Evolutionary conservation across 2,329 filamentous ascomycete species (phyloP), one percentile per base, ranked within the genome.

Genomic region (Pyricularia sp.): DNA sequence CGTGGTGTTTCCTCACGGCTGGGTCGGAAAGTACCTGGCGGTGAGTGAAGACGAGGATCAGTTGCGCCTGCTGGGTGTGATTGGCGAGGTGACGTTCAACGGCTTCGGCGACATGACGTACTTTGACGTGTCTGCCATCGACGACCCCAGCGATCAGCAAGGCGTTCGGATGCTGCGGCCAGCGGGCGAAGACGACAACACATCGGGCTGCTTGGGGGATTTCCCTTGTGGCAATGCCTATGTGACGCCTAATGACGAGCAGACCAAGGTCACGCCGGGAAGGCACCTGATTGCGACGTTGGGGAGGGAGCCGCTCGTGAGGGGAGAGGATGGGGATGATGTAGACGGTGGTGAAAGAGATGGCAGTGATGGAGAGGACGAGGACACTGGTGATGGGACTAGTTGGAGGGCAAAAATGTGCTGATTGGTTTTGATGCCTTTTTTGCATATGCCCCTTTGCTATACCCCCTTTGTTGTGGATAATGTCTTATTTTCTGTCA

Each of bases 61-160:
- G 68, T 68, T 69, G 4, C 72, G 75, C 6, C 22, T 22, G 5
- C 10, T 24, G 53, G 76, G 77, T 66, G 79, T 75, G 73, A 71
- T 75, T 16, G 74, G 73, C 66, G 73, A 74, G 71, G 68, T 75
- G 60, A 68, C 71, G 69, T 74, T 72, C 71, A 72, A 78, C 67
- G 73, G 71, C 62, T 78, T 65, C 66, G 69, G 66, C 35, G 75
- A 70, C 49, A 53, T 69, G 22, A 78, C 73, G 68, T 80, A 70
- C 71, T 80, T 76, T 64, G 78, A 80, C 66, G 76, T 79, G 62
- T 80, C 77, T 13, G 78, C 78, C 69, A 78, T 80, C 64, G 75
- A 78, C 70, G 74, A 79, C 71, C 71, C 76, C 19, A 61, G 70
- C 64, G 78, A 80, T 70, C 66, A 69, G 62, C 66, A 73, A 62